Conservation (phyloP, 306 rosid genomes). For the Hippophae tibetana region DNA sequence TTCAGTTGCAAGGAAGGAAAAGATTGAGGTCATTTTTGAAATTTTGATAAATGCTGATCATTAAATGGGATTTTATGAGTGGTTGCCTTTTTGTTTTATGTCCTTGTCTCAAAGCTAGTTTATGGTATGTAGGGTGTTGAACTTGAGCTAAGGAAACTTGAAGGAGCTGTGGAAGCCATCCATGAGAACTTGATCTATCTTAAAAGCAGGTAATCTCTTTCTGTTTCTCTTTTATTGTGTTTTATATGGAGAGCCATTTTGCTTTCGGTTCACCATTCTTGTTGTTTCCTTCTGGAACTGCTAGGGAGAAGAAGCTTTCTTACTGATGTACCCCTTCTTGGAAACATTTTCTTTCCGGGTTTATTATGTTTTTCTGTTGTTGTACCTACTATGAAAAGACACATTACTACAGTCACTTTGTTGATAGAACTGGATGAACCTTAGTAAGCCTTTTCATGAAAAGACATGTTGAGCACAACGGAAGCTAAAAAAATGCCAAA, state of each 20-base stretch:
- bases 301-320: too few relatives aligned
- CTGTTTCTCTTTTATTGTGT: not conserved
- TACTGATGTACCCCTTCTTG: too few relatives aligned
- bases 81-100: not conserved
- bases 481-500: too few relatives aligned
- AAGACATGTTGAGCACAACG: too few relatives aligned
- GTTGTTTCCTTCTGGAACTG: too few relatives aligned
- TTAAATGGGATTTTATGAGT: not conserved
- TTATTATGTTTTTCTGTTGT: too few relatives aligned
- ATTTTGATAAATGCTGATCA: not conserved
- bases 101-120: not conserved
- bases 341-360: too few relatives aligned
- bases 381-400: too few relatives aligned
- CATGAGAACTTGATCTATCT: constrained; percentile 67
- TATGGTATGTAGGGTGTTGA: constrained; percentile 56
- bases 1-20: constrained; percentile 90
- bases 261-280: constrained; percentile 2
- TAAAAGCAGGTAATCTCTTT: constrained; percentile 49
- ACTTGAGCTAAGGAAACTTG: constrained; percentile 85
- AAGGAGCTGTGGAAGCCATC: constrained; percentile 76
- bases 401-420: too few relatives aligned
- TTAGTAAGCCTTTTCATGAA: too few relatives aligned
- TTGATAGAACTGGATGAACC: too few relatives aligned
- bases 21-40: constrained; percentile 51
- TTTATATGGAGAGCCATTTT: not conserved